A percentile compares a stretch with the other conserved stretches of the same genome.
These are phyloP conservation scores for Lonicera japonica DNA, from an alignment of 129 eudicot species.

Conservation along the genomic window DNA sequence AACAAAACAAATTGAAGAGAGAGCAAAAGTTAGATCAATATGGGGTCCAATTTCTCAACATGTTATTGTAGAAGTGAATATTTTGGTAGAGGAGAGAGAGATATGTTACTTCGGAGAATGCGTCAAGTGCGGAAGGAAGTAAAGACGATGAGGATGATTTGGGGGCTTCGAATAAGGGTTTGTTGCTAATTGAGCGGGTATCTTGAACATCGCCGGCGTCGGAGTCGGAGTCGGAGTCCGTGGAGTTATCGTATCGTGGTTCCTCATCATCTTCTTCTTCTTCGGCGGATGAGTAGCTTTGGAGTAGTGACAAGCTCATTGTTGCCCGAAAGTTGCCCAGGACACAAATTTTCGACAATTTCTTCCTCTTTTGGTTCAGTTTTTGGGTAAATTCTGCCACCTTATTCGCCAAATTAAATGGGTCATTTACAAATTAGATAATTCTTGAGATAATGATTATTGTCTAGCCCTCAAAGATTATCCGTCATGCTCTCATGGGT, in stretches of 20 bases:
- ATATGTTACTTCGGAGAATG: slow-evolving; percentile 61
- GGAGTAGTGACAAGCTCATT: slow-evolving; percentile 83
- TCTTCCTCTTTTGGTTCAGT: too few species aligned
- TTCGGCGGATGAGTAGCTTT: slow-evolving; percentile 85
- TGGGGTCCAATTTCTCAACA: slow-evolving; percentile 2
- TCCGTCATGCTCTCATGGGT: too few species aligned
- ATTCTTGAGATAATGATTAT: too few species aligned
- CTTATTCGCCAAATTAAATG: too few species aligned
- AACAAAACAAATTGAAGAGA: slow-evolving; percentile 3
- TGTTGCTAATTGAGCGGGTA: slow-evolving; percentile 16
- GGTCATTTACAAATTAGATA: too few species aligned
- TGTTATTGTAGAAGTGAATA: too few species aligned
- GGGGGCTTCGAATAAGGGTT: slow-evolving; percentile 47
- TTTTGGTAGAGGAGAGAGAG: not conserved
- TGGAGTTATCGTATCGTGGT: slow-evolving; percentile 10
- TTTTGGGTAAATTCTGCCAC: too few species aligned
- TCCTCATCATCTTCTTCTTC: slow-evolving; percentile 42
- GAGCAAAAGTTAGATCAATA: not conserved
- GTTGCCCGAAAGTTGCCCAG: too few species aligned
- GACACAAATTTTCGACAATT: too few species aligned
- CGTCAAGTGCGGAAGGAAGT: slow-evolving; percentile 82
- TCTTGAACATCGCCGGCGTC: slow-evolving; percentile 19
- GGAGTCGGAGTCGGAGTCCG: slow-evolving; percentile 24
- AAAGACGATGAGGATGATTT: slow-evolving; percentile 50
- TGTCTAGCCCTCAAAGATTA: too few species aligned